Evolutionary conservation across 2,329 filamentous ascomycete species (phyloP), one percentile per base, ranked within the genome.

Genomic region (Boeremia exigua): DNA sequence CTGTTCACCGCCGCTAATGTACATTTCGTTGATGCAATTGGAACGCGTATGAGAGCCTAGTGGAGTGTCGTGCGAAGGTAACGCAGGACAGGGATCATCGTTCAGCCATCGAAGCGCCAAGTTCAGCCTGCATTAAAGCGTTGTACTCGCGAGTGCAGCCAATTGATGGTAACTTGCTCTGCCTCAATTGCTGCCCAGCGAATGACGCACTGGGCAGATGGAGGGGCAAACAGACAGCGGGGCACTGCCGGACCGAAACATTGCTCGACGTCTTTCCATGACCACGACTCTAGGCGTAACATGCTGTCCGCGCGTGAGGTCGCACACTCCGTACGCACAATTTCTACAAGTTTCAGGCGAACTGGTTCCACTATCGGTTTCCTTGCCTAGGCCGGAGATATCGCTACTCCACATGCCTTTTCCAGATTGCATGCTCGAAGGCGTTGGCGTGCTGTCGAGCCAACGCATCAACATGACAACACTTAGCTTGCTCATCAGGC

Each of bases 391-490:
- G 46, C 65, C 55, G 52, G 57, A 47, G 54, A 59, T 64, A 61
- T 57, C 69, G 66, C 65, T 71, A 62, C 65, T 71, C 67, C 62
- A 62, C 68, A 67, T 74, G 67, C 70, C 67, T 61, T 61, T 65
- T 68, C 69, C 64, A 74, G 71, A 75, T 74, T 75, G 67, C 71
- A 70, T 72, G 70, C 61, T 64, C 63, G 62, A 68, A 65, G 69
- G 65, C 71, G 72, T 65, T 72, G 73, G 69, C 72, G 71, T 66
- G 67, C 70, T 72, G 70, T 73, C 71, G 72, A 75, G 72, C 72
- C 73, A 75, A 66, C 73, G 72, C 73, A 75, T 75, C 72, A 75
- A 69, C 61, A 70, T 74, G 73, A 75, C 73, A 75, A 70, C 73
- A 74, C 72, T 70, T 74, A 74, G 71, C 72, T 71, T 69, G 68